phyloP scores from a whole-genome alignment of 768 basidiomycete genomes.

The Lyophyllum atratum region DNA sequence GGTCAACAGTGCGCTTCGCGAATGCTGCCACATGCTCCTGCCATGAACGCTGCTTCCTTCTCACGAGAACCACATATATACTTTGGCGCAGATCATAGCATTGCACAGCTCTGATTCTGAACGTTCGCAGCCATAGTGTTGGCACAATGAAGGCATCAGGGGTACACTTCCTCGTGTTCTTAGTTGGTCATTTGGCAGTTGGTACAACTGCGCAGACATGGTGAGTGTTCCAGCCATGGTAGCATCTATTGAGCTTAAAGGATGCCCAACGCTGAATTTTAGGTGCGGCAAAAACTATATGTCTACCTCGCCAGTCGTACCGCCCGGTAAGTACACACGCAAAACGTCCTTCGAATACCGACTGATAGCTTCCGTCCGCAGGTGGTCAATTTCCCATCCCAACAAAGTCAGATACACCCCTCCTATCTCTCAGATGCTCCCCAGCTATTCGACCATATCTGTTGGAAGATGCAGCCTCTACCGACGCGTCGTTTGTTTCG shows the following conservation, averaged over 20 bases:
- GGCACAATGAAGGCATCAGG: not conserved
- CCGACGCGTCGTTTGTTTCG: constrained; percentile 35
- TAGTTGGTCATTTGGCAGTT: not conserved
- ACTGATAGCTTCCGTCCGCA: constrained; percentile 6
- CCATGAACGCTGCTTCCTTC: constrained; percentile 4
- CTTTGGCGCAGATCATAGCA: not conserved
- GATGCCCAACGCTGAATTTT: constrained; percentile 23
- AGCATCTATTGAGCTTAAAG: not conserved
- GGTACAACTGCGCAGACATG: constrained; percentile 18
- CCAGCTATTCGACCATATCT: constrained; percentile 64
- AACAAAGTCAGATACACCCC: constrained; percentile 35
- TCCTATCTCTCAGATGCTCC: constrained; percentile 59
- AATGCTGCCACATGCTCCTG: constrained; percentile 1
- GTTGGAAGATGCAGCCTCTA: constrained; percentile 44
- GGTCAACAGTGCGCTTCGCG: not conserved
- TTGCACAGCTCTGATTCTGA: not conserved
- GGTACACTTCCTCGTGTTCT: not conserved
- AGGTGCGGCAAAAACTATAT: constrained; percentile 65
- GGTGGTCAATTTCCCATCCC: constrained; percentile 49
- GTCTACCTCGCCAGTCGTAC: constrained; percentile 37
- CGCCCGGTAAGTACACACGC: constrained; percentile 37
- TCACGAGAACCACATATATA: constrained; percentile 4
- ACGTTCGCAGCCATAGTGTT: too few relatives aligned
- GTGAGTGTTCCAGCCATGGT: not conserved
- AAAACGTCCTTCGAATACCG: not conserved